phyloP scores from a whole-genome alignment of 805 yeast species.

The Candida krabiensis region DNA sequence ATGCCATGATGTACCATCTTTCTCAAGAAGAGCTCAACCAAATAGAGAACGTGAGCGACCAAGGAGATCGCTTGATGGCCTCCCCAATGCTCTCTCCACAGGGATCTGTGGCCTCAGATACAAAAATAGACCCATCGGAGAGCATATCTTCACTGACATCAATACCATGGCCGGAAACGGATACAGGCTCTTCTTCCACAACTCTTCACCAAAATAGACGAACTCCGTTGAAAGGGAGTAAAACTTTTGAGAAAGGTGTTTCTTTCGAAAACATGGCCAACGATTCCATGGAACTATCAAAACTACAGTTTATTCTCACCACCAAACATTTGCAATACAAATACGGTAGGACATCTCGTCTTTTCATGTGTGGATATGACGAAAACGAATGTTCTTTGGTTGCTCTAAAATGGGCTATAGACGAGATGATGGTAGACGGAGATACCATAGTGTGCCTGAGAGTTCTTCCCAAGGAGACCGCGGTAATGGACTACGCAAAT shows the following conservation, averaged over 20 bases:
- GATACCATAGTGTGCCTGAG: conserved; percentile 46
- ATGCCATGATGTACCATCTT: conserved; percentile 29
- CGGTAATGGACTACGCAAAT: conserved; percentile 17
- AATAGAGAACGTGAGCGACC: conserved; percentile 9
- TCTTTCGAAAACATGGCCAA: conserved; percentile 44
- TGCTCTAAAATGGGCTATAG: conserved; percentile 46
- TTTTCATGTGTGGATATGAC: conserved; percentile 45
- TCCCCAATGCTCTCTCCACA: conserved; percentile 18
- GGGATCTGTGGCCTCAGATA: conserved; percentile 1
- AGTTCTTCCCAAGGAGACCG: conserved; percentile 37
- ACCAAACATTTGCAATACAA: conserved; percentile 37
- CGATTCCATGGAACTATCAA: conserved; percentile 28
- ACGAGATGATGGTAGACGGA: conserved; percentile 43
- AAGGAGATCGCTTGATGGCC: conserved; percentile 16
- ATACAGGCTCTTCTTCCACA: neutral
- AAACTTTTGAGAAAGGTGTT: conserved; percentile 32
- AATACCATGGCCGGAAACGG: conserved; percentile 3
- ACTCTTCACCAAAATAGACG: conserved; percentile 8
- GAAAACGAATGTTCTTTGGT: conserved; percentile 40
- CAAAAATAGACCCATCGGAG: neutral
- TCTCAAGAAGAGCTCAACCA: conserved; percentile 18
- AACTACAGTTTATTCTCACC: conserved; percentile 37
- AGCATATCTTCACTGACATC: neutral
- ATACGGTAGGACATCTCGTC: conserved; percentile 38
- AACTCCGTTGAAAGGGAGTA: conserved; percentile 8